Conservation (phyloP, 257 asterid species). For the Solanum okadae region DNA sequence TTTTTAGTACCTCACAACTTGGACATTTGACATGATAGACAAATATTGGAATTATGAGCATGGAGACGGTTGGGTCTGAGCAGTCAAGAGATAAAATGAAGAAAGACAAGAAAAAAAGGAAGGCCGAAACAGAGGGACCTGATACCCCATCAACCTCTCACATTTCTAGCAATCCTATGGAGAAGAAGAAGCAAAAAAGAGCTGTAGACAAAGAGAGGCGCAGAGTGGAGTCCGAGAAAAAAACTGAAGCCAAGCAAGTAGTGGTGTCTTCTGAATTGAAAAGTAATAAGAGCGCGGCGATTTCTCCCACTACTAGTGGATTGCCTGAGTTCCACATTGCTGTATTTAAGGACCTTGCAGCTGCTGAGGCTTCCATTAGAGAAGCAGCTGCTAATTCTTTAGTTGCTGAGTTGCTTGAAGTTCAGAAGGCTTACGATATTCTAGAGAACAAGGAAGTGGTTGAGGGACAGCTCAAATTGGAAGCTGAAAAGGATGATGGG, state of each 20-base stretch:
- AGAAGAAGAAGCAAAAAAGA: slow-evolving; percentile 54
- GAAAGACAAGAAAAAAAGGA: slow-evolving; percentile 40
- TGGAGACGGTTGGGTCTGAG: slow-evolving; percentile 22
- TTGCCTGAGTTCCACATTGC: slow-evolving; percentile 89
- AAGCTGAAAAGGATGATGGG: slow-evolving; percentile 93
- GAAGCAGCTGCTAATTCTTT: slow-evolving; percentile 61
- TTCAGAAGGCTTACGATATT: slow-evolving; percentile 68
- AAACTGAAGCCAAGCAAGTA: slow-evolving; percentile 5
- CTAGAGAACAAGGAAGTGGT: slow-evolving; percentile 72
- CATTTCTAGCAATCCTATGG: slow-evolving; percentile 51
- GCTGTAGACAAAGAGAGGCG: slow-evolving; percentile 49
- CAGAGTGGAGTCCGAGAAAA: slow-evolving; percentile 15
- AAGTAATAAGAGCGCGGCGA: slow-evolving; percentile 12
- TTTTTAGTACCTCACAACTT: not conserved
- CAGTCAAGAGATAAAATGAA: slow-evolving; percentile 49
- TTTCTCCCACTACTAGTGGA: slow-evolving; percentile 16
- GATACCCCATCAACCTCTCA: slow-evolving; percentile 33
- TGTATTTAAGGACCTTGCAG: slow-evolving; percentile 69
- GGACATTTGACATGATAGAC: not conserved
- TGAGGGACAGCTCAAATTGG: slow-evolving; percentile 63
- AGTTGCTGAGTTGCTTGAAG: slow-evolving; percentile 59
- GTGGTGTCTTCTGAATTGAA: slow-evolving; percentile 18
- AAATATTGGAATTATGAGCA: not conserved
- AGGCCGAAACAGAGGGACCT: slow-evolving; percentile 11
- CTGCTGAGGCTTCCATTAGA: slow-evolving; percentile 49